Evolutionary conservation across 129 eudicot genomes (phyloP), one percentile per base, ranked within the genome.

Genomic region (Scalesia atractyloides): DNA sequence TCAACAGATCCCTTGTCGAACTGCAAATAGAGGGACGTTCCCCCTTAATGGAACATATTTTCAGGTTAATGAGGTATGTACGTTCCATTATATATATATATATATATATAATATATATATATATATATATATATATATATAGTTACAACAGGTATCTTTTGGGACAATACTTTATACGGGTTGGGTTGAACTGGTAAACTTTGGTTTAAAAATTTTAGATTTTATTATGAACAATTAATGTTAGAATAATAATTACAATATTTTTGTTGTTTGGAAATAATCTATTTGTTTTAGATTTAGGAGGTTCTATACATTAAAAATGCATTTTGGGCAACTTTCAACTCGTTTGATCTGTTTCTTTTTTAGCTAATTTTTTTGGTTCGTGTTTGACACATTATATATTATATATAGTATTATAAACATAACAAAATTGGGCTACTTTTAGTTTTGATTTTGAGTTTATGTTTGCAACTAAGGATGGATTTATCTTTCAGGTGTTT

Each of bases 11-110:
- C 96, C 96, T 19, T 76, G 85, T 49, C 68, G 90, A 69, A 86
- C 88, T 7, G 88, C 92, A 64, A 84, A 43, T 13, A 74, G 81
- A 68, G 93, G 91, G 78, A 46, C 24, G 17, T 87, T 90, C 76
- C 90, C 96, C 20, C 88, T 90, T 6, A 90, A 90, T 51, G 96
- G 88, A 69, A 90, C 96, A 14, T 90, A 90, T 48, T 90, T 90
- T 77, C 96, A 90, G 57, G 82, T 87, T 52, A 90, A 90, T 11
- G 93, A 90, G 96, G 96, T 87, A 78, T 30, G 49, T 49, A 5
- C 76, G 48, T 24, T 36, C 43, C 34, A 8, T 7, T 1, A 41
- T 68, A 30, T 30, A 30, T 24, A 17, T 10, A 18, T 59, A 24
- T 58, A 10, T 5, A 11, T 4, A 18, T 2, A 18, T 9, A n/a